Evolutionary conservation across 345 rosid species (phyloP).

Genomic region (Syzygium jambos): DNA sequence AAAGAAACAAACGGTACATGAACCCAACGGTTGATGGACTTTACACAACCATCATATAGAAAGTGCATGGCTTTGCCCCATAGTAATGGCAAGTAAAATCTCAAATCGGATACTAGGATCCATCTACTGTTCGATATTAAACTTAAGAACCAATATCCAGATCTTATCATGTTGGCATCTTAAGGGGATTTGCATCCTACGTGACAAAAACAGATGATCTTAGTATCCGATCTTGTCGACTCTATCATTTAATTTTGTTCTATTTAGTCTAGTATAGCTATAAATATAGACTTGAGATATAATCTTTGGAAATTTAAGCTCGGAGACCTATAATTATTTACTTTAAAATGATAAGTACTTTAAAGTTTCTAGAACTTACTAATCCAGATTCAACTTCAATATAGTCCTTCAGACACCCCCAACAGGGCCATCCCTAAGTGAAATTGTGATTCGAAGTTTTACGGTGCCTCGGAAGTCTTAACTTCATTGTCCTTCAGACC

Average conservation of each 20-base stretch:
- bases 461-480: not conserved
- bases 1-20: not conserved
- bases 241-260: not conserved
- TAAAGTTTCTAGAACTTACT: not conserved
- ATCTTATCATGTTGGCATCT: not conserved
- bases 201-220: not conserved
- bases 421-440: rapidly evolving
- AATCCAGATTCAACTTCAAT: not conserved
- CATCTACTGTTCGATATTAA: not conserved
- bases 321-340: not conserved
- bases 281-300: not conserved
- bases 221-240: not conserved
- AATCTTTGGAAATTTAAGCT: not conserved
- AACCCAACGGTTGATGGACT: not conserved
- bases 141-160: not conserved
- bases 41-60: not conserved
- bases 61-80: not conserved
- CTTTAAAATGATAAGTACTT: not conserved
- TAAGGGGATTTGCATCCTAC: not conserved
- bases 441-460: not conserved
- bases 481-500: not conserved
- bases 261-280: not conserved
- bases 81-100: not conserved
- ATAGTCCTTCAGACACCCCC: not conserved
- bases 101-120: not conserved